Evolutionary conservation across 2,329 filamentous ascomycete genomes (phyloP).

Genomic region (Cyclaneusma minus): DNA sequence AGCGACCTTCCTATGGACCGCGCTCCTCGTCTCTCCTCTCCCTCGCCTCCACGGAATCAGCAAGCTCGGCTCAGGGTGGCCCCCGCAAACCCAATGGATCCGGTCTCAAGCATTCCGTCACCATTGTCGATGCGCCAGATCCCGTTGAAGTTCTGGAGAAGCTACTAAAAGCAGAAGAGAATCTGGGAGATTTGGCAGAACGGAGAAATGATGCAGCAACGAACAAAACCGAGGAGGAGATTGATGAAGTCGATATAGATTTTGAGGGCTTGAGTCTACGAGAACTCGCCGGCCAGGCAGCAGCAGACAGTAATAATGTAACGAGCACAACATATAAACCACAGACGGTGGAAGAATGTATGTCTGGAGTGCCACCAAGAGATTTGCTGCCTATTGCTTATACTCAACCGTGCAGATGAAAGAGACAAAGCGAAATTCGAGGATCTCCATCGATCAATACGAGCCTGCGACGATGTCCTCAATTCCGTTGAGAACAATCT

Average conservation of each 20-base stretch:
- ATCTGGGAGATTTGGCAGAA: constrained; percentile 15
- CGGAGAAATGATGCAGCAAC: constrained; percentile 7
- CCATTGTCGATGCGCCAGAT: constrained; percentile 40
- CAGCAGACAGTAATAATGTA: constrained; percentile 4
- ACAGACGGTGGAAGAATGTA: constrained; percentile 61
- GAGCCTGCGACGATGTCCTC: constrained; percentile 82
- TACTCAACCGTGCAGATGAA: constrained; percentile 38
- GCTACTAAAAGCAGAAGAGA: constrained; percentile 14
- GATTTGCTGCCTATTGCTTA: constrained; percentile 7
- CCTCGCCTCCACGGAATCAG: constrained; percentile 62
- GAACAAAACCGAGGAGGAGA: constrained; percentile 24
- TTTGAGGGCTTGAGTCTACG: constrained; percentile 66
- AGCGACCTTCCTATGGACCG: constrained; percentile 51
- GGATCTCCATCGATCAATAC: constrained; percentile 78
- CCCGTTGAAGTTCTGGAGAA: constrained; percentile 53
- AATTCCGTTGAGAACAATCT: constrained; percentile 88
- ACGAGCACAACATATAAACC: constrained; percentile 25
- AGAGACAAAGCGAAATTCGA: constrained; percentile 73
- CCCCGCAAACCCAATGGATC: constrained; percentile 52
- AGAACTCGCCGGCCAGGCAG: constrained; percentile 24
- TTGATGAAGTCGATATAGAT: constrained; percentile 53
- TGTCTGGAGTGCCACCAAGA: constrained; percentile 19
- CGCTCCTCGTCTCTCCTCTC: constrained; percentile 67
- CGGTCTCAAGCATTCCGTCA: constrained; percentile 42
- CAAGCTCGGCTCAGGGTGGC: constrained; percentile 54